Base-by-base conservation (phyloP, 345 rosid species). In the Arabidopsis suecica region DNA sequence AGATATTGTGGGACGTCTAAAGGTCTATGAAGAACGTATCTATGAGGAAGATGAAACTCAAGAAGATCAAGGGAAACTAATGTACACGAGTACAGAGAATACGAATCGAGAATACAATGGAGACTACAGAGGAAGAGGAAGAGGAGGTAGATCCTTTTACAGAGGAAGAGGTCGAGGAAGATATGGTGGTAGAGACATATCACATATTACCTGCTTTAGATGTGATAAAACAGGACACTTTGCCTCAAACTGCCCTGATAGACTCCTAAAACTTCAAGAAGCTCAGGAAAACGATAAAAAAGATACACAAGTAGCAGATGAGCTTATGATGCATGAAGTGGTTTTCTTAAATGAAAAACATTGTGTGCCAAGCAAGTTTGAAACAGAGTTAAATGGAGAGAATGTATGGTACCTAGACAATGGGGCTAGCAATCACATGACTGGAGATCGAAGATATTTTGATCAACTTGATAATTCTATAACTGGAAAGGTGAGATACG, bases 341-440 rank as follows among this genome's bases (percentile, higher is more conserved):
- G 56, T 50, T 0, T 50, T 3, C 2, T 4, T 50, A 4, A 50
- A 50, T 0, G 56, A 50, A 1, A 50, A 50, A 2, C 5, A 10
- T 9, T 20, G 60, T 5, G 13, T 55, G 4, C 22, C 40, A 2
- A 56, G 38, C 0, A 23, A 53, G 0, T 53, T 9, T 30, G 40
- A 56, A 7, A 14, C 61, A 0, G 6, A 3, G 12, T 1, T 0
- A 0, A 22, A 4, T 0, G n/a, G 11, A 5, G 45, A 36, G 0
- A 18, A 36, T 5, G 1, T 59, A 0, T 59, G 45, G 30, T 59
- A 59, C 0, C 45, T 59, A 0, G 64, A 36, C 13, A 59, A 59
- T 0, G 45, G 64, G 2, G 64, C 44, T 2, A 59, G 64, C n/a
- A 59, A 59, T 0, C 44, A 59, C 2, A 59, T 59, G 45, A 59